Conservation (phyloP, 441 rosid species). For the Erodium trifolium region DNA sequence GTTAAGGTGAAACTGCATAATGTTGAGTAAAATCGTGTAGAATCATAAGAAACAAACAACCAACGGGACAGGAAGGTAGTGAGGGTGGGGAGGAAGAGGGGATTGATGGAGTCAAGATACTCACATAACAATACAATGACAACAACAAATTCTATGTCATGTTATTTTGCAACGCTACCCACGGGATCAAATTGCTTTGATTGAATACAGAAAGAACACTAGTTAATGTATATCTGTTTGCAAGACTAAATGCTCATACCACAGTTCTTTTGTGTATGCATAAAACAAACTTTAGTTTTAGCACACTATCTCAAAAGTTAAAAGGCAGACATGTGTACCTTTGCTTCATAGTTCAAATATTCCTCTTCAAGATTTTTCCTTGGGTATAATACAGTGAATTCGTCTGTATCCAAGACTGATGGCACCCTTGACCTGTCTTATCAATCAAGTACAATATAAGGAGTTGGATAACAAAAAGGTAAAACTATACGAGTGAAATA, state of each 20-base stretch:
- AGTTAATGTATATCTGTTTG: too few relatives aligned
- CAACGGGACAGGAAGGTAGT: background rate
- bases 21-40: background rate
- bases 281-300: background rate
- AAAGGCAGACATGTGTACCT: constrained; percentile 34
- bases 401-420: constrained; percentile 40
- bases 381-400: constrained; percentile 46
- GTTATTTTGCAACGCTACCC: too few relatives aligned
- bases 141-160: background rate
- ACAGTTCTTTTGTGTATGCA: background rate
- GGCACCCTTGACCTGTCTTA: constrained; percentile 46
- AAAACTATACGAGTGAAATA: constrained; percentile 12
- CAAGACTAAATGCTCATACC: background rate
- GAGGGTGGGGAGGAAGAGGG: background rate
- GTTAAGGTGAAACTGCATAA: background rate
- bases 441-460: constrained; percentile 17
- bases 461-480: constrained; percentile 12
- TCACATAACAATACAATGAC: background rate
- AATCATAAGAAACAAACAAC: background rate
- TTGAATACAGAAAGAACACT: too few relatives aligned
- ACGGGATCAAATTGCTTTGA: too few relatives aligned
- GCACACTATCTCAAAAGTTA: background rate
- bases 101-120: background rate
- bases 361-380: constrained; percentile 88
- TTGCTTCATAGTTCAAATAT: constrained; percentile 79